Conservation (phyloP, 345 rosid genomes). For the Pistacia integerrima region DNA sequence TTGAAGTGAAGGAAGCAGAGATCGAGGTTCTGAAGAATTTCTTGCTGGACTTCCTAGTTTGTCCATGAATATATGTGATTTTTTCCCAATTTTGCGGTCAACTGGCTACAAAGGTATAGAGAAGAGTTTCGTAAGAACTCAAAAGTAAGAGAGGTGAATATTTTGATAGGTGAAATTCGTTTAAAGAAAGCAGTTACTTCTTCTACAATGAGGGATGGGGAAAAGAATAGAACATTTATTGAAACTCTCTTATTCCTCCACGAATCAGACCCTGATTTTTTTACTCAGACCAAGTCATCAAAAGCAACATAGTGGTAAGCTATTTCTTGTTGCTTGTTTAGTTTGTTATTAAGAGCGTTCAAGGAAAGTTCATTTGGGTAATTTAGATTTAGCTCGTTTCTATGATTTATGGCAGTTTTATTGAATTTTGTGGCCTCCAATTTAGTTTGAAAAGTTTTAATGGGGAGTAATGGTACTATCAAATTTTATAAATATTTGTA, state of each 20-base stretch:
- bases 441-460: too few relatives aligned
- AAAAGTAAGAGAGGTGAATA: slow-evolving; percentile 43
- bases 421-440: too few relatives aligned
- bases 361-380: too few relatives aligned
- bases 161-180: slow-evolving; percentile 37
- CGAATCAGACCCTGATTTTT: slow-evolving; percentile 50
- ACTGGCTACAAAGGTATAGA: slow-evolving; percentile 47
- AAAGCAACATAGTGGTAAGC: slow-evolving; percentile 40
- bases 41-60: slow-evolving; percentile 36
- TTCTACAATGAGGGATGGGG: background rate
- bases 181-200: slow-evolving; percentile 17
- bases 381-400: too few relatives aligned
- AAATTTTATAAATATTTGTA: too few relatives aligned
- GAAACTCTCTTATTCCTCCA: slow-evolving; percentile 43
- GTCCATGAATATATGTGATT: slow-evolving; percentile 47
- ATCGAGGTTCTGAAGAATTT: slow-evolving; percentile 37
- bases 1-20: slow-evolving; percentile 19
- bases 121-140: slow-evolving; percentile 39
- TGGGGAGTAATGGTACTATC: too few relatives aligned
- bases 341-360: too few relatives aligned
- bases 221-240: slow-evolving; percentile 21
- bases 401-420: too few relatives aligned
- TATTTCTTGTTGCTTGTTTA: too few relatives aligned
- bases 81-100: slow-evolving; percentile 44
- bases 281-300: slow-evolving; percentile 37